phyloP scores from a whole-genome alignment of 2,329 filamentous ascomycete species.

The Nakataea oryzae region DNA sequence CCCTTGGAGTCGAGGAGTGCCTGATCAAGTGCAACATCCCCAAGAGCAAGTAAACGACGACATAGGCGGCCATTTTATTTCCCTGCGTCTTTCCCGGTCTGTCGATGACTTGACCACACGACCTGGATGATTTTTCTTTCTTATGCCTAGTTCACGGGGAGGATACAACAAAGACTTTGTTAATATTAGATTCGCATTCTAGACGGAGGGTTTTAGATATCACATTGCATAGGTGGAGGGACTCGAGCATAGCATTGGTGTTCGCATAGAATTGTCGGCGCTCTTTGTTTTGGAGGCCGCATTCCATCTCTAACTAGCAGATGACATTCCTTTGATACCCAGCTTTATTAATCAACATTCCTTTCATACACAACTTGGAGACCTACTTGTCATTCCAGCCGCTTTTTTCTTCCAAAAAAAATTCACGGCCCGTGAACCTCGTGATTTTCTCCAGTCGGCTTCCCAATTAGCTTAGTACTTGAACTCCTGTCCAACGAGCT shows the following conservation, averaged over 20 bases:
- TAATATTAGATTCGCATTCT: neutral
- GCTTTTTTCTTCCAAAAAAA: too few species aligned
- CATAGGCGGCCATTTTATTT: neutral
- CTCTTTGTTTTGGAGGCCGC: neutral
- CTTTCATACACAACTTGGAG: too few species aligned
- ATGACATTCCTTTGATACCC: neutral
- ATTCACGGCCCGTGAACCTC: too few species aligned
- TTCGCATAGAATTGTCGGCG: neutral
- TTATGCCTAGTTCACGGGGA: neutral
- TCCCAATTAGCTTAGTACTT: neutral
- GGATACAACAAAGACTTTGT: too few species aligned
- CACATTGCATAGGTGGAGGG: neutral
- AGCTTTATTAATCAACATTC: too few species aligned
- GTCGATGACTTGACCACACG: neutral
- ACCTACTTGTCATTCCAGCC: too few species aligned
- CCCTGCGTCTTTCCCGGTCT: neutral
- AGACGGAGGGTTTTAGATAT: neutral
- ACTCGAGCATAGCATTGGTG: neutral
- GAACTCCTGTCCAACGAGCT: slow-evolving; percentile 31
- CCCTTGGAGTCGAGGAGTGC: slow-evolving; percentile 9
- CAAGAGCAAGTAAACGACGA: neutral
- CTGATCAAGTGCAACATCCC: slow-evolving; percentile 6
- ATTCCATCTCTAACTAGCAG: too few species aligned
- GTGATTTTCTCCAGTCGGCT: neutral
- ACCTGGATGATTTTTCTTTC: neutral